Percentiles rank a stretch among this genome's conserved stretches.
Evolutionary conservation across 495 filamentous ascomycete genomes (phyloP).

Genomic region (Chaetomium cochliodes): DNA sequence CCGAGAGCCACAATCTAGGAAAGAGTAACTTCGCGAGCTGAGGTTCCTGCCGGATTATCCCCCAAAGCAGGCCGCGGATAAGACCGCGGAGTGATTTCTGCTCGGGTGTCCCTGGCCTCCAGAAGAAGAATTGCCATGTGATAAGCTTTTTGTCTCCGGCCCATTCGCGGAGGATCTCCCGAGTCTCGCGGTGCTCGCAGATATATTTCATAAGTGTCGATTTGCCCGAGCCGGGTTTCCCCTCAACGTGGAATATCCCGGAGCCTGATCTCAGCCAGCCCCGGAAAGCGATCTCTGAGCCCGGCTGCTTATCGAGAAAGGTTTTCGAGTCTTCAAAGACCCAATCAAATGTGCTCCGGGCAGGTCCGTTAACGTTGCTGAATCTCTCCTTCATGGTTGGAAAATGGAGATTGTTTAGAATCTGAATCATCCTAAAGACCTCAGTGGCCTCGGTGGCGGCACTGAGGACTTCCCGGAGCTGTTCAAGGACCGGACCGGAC

Average conservation of each 20-base stretch:
- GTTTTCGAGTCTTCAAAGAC: too few species aligned
- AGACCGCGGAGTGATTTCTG: not conserved
- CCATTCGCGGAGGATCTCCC: not conserved
- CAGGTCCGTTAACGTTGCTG: too few species aligned
- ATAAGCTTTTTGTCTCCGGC: not conserved
- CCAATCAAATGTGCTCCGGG: too few species aligned
- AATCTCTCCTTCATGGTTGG: too few species aligned
- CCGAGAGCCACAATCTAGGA: not conserved
- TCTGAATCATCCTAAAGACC: too few species aligned
- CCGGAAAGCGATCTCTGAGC: too few species aligned
- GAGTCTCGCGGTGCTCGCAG: not conserved
- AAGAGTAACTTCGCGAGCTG: not conserved
- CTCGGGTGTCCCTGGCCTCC: not conserved
- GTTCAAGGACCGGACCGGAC: too few species aligned
- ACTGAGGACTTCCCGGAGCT: too few species aligned
- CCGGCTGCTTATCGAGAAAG: too few species aligned
- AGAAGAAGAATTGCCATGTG: not conserved
- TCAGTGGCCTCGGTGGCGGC: too few species aligned
- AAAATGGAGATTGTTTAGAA: too few species aligned
- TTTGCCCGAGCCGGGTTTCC: not conserved
- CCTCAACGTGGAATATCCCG: not conserved
- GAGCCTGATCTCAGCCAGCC: too few species aligned
- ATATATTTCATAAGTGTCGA: not conserved
- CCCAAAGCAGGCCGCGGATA: not conserved
- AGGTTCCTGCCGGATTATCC: not conserved